Percentiles rank a stretch among this genome's conserved stretches.
These are phyloP conservation scores for Beta lomatogona DNA, from an alignment of 179 eudicot species.

Conservation along the genomic window DNA sequence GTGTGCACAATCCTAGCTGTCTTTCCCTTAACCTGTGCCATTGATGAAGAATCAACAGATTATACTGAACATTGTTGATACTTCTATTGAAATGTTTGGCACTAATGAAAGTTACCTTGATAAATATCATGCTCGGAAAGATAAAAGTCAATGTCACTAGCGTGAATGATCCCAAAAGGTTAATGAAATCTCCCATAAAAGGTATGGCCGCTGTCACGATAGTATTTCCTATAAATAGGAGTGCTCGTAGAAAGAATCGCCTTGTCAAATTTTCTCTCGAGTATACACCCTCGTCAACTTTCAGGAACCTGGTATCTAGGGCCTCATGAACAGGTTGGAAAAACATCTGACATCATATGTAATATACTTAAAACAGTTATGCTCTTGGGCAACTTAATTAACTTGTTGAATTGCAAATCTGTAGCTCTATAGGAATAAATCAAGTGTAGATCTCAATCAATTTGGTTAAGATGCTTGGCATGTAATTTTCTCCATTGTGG, in stretches of 20 bases:
- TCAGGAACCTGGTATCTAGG: slow-evolving; percentile 60
- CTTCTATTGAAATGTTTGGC: slow-evolving; percentile 1
- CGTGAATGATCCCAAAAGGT: slow-evolving; percentile 55
- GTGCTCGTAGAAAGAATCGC: slow-evolving; percentile 44
- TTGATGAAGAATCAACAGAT: background rate
- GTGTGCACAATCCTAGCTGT: slow-evolving; percentile 37
- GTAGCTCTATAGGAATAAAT: background rate
- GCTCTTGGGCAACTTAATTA: background rate
- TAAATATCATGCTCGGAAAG: slow-evolving; percentile 65
- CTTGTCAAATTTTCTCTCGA: slow-evolving; percentile 50
- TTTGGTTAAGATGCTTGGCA: background rate
- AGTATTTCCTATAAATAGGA: slow-evolving; percentile 52
- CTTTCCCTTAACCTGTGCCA: slow-evolving; percentile 53
- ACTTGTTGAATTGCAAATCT: background rate
- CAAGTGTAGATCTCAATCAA: background rate
- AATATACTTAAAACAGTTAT: background rate
- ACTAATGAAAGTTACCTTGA: slow-evolving; percentile 42
- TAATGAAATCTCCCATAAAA: slow-evolving; percentile 66
- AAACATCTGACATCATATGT: slow-evolving; percentile 45
- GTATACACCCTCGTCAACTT: slow-evolving; percentile 42
- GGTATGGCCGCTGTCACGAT: slow-evolving; percentile 62
- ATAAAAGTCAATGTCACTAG: slow-evolving; percentile 53
- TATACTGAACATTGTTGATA: background rate
- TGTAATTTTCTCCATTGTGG: background rate
- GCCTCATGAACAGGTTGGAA: slow-evolving; percentile 63